phyloP scores from a whole-genome alignment of 2,329 filamentous ascomycete species.

The Pseudohalonectria lignicola region DNA sequence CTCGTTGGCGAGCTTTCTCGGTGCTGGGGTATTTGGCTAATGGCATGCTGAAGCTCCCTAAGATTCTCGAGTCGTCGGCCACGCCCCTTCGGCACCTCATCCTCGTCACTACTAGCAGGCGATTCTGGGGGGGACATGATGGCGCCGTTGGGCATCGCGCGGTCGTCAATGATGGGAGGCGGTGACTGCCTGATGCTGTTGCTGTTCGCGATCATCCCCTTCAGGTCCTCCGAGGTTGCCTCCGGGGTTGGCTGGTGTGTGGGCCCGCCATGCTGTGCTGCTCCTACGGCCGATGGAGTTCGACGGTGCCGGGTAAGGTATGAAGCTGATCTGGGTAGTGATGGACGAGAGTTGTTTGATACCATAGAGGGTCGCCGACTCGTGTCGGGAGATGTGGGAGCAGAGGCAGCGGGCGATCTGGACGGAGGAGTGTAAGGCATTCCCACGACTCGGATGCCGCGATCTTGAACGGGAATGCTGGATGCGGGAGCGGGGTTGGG shows the following conservation, averaged over 20 bases:
- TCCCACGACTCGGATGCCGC: conserved; percentile 24
- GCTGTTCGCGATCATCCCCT: conserved; percentile 35
- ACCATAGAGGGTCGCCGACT: conserved; percentile 50
- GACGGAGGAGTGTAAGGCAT: conserved; percentile 88
- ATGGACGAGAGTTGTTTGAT: conserved; percentile 32
- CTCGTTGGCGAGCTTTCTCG: conserved; percentile 43
- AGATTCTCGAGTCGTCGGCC: conserved; percentile 40
- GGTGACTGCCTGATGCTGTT: conserved; percentile 68
- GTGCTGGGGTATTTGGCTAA: conserved; percentile 66
- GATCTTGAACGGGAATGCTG: not conserved
- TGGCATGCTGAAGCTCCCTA: conserved; percentile 69
- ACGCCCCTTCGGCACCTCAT: conserved; percentile 40
- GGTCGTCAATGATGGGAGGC: conserved; percentile 62
- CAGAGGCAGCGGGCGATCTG: conserved; percentile 50
- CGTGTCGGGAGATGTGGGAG: conserved; percentile 40
- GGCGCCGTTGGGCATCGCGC: conserved; percentile 69
- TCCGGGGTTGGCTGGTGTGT: conserved; percentile 31
- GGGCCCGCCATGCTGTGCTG: conserved; percentile 17
- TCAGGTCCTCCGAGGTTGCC: conserved; percentile 37
- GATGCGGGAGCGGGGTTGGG: not conserved
- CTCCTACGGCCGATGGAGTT: conserved; percentile 33
- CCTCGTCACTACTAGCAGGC: conserved; percentile 75
- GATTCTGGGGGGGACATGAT: conserved; percentile 91
- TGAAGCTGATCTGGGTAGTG: conserved; percentile 52
- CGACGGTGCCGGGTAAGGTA: conserved; percentile 55